phyloP scores from a whole-genome alignment of 1,139 yeast species.

The Geotrichum restrictum region DNA sequence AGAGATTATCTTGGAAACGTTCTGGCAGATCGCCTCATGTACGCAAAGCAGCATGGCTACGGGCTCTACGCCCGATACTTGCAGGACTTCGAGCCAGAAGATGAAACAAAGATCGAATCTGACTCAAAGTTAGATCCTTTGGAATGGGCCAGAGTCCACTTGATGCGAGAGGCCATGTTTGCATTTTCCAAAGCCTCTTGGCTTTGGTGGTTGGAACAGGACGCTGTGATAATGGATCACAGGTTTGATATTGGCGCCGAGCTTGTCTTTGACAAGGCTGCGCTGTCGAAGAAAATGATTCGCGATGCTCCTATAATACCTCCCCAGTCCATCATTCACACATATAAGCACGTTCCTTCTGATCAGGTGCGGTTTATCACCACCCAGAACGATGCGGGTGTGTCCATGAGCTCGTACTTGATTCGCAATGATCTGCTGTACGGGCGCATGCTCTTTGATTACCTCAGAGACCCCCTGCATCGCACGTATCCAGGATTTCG shows the following conservation, averaged over 20 bases:
- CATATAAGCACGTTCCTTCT: constrained; percentile 60
- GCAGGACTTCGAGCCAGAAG: constrained; percentile 67
- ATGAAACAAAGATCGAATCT: constrained; percentile 28
- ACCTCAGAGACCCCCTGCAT: constrained; percentile 66
- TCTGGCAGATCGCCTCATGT: constrained; percentile 76
- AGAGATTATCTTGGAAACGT: constrained; percentile 45
- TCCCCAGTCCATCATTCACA: constrained; percentile 59
- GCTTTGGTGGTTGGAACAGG: constrained; percentile 83
- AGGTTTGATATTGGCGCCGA: constrained; percentile 48
- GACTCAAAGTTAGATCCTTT: constrained; percentile 28
- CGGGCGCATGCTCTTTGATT: constrained; percentile 64
- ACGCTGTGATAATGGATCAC: constrained; percentile 67
- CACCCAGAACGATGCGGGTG: constrained; percentile 59
- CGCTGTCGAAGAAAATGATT: constrained; percentile 57
- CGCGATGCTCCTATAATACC: constrained; percentile 55
- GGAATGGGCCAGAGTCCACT: constrained; percentile 56
- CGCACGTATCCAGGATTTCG: constrained; percentile 63
- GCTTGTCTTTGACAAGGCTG: constrained; percentile 51
- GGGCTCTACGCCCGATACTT: constrained; percentile 79
- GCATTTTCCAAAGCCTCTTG: constrained; percentile 84
- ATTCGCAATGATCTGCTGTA: constrained; percentile 55
- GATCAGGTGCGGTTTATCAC: constrained; percentile 54
- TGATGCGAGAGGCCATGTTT: constrained; percentile 78
- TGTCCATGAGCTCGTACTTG: constrained; percentile 67
- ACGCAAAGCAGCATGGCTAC: constrained; percentile 68